Evolutionary conservation across 768 basidiomycete species (phyloP).

Genomic region (Boletales sp.): DNA sequence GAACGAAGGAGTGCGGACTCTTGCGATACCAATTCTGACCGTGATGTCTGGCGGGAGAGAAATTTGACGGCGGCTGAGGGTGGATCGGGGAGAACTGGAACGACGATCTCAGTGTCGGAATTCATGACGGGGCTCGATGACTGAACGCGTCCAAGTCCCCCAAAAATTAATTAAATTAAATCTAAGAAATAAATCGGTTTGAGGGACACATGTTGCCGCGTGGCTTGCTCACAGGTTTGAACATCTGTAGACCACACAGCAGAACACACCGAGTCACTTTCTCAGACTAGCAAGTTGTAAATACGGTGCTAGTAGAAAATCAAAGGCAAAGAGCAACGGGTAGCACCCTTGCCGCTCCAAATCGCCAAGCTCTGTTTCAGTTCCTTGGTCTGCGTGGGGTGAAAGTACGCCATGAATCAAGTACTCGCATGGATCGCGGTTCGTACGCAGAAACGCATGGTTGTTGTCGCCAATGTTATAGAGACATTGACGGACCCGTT

Average conservation of each 20-base stretch:
- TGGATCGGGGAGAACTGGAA: constrained; percentile 41
- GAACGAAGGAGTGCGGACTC: constrained; percentile 48
- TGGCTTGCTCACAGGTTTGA: no score
- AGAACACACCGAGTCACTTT: no score
- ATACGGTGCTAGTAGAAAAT: no score
- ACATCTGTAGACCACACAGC: no score
- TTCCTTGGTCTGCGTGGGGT: constrained; percentile 66
- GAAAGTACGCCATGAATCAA: constrained; percentile 82
- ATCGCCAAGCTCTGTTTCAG: constrained; percentile 69
- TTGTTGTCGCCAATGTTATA: constrained; percentile 85
- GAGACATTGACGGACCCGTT: constrained; percentile 70
- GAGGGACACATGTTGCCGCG: no score
- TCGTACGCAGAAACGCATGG: constrained; percentile 80
- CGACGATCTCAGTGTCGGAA: constrained; percentile 16
- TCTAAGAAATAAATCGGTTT: no score
- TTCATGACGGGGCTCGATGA: constrained; percentile 10
- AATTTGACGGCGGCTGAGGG: constrained; percentile 44
- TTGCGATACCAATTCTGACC: constrained; percentile 3
- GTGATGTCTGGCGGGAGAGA: constrained; percentile 32
- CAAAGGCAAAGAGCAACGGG: no score
- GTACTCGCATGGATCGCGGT: constrained; percentile 84
- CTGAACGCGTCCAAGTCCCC: no score
- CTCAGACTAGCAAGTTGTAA: no score
- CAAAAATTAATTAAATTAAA: no score
- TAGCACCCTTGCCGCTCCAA: constrained; percentile 66